Evolutionary conservation across 2,329 filamentous ascomycete species (phyloP).

Genomic region (Massarina eburnea): DNA sequence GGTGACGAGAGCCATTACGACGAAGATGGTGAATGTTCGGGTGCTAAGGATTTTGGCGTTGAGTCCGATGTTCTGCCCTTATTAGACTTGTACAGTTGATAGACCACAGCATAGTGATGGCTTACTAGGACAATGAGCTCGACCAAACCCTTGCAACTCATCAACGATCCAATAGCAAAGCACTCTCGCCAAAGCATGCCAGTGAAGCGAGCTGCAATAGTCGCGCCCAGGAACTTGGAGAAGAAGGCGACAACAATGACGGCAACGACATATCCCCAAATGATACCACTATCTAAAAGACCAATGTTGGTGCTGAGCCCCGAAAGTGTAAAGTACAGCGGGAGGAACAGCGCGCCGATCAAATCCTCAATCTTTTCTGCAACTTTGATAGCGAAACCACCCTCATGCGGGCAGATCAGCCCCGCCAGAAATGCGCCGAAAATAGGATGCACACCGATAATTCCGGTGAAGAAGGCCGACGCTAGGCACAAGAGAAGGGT

Average conservation of each 20-base stretch:
- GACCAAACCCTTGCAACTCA: conserved; percentile 96
- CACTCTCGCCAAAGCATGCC: conserved; percentile 89
- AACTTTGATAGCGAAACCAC: conserved; percentile 85
- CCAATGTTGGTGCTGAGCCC: conserved; percentile 87
- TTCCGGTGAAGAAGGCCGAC: conserved; percentile 83
- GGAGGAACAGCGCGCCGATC: conserved; percentile 78
- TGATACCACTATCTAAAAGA: conserved; percentile 75
- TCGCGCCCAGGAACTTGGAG: conserved; percentile 82
- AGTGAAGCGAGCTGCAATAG: conserved; percentile 72
- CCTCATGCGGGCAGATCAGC: conserved; percentile 85
- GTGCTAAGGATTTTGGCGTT: conserved; percentile 79
- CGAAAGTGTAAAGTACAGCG: conserved; percentile 90
- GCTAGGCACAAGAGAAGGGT: conserved; percentile 77
- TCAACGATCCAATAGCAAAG: conserved; percentile 81
- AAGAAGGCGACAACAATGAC: conserved; percentile 80
- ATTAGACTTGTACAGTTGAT: conserved; percentile 16
- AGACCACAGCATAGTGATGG: background rate
- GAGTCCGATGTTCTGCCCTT: conserved; percentile 71
- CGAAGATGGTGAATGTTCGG: conserved; percentile 88
- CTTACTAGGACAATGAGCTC: conserved; percentile 90
- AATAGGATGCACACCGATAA: conserved; percentile 92
- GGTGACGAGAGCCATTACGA: conserved; percentile 88
- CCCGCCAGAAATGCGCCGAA: conserved; percentile 92
- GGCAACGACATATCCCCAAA: conserved; percentile 88
- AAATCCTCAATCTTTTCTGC: conserved; percentile 95